These are phyloP conservation scores for Penicillium lagena DNA, from an alignment of 495 filamentous ascomycete species.

Conservation along the genomic window DNA sequence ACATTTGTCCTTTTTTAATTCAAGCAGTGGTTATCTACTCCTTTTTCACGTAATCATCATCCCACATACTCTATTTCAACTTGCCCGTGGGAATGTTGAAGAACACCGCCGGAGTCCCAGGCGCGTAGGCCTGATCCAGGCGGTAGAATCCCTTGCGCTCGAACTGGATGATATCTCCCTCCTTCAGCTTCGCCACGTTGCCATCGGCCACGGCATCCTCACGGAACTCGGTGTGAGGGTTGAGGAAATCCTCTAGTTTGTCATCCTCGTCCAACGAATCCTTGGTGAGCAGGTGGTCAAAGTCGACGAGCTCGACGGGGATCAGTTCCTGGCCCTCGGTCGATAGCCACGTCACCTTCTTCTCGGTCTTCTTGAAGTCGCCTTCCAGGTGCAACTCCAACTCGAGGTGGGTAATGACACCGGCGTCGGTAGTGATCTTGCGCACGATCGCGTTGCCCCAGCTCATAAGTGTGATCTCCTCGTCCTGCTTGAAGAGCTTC, in stretches of 20 bases:
- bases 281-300: conserved; percentile 89
- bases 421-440: conserved; percentile 55
- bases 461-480: conserved; percentile 93
- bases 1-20: too few relatives aligned
- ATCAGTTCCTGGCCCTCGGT: conserved; percentile 67
- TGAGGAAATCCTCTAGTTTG: conserved; percentile 73
- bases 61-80: conserved; percentile 19
- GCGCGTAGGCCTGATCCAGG: conserved; percentile 55
- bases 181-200: conserved; percentile 68
- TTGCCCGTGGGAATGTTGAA: conserved; percentile 78
- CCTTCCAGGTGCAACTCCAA: conserved; percentile 80
- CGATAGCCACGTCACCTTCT: conserved; percentile 91
- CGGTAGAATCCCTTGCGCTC: conserved; percentile 90
- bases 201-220: conserved; percentile 72
- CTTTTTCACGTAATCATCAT: neutral
- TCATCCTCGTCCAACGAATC: conserved; percentile 82
- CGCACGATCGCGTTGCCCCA: conserved; percentile 92
- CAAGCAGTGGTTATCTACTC: too few relatives aligned
- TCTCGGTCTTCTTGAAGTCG: conserved; percentile 88
- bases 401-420: conserved; percentile 59
- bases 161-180: conserved; percentile 86
- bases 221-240: conserved; percentile 65
- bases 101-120: conserved; percentile 61
- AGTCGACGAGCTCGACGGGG: conserved; percentile 80
- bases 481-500: conserved; percentile 69